Percentiles rank a stretch among this genome's conserved stretches.
Conservation (phyloP, 2,329 filamentous ascomycete genomes). For the Blumeria graminis region DNA sequence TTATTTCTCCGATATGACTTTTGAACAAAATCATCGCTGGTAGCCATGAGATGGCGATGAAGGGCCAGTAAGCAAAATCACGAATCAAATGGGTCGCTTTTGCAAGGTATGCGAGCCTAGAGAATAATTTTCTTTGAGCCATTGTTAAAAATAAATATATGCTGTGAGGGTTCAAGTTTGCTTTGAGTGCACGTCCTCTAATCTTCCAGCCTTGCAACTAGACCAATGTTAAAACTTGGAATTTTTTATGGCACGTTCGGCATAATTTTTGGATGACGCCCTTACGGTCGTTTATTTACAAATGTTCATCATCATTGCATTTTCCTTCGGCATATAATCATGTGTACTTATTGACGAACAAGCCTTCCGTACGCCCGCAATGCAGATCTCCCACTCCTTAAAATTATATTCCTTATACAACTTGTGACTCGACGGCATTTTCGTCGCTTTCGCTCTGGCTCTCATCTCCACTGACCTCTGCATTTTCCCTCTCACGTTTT, state of each 20-base stretch:
- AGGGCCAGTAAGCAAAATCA: constrained; percentile 21
- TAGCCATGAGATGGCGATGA: constrained; percentile 34
- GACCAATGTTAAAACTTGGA: not conserved
- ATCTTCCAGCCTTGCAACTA: no score
- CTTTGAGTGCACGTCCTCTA: not conserved
- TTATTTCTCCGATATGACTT: constrained; percentile 32
- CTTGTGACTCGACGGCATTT: constrained; percentile 33
- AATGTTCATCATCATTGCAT: no score
- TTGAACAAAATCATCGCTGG: constrained; percentile 38
- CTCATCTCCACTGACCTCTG: constrained; percentile 93
- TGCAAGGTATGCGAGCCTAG: constrained; percentile 4
- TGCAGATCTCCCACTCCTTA: not conserved
- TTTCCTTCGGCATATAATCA: not conserved
- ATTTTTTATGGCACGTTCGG: not conserved
- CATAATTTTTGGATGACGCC: no score
- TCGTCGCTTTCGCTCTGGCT: constrained; percentile 90
- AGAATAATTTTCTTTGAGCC: constrained; percentile 8
- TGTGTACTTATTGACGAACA: not conserved
- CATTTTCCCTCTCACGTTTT: constrained; percentile 94
- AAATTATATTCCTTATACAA: not conserved
- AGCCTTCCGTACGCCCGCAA: not conserved
- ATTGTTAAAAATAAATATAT: constrained; percentile 2
- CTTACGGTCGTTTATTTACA: no score
- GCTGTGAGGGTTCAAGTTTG: not conserved
- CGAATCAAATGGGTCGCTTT: constrained; percentile 7